A percentile compares a stretch with the other conserved stretches of the same genome.
Evolutionary conservation across 192 early-diverging fungal species (phyloP).

Genomic region (Backusella westeae): DNA sequence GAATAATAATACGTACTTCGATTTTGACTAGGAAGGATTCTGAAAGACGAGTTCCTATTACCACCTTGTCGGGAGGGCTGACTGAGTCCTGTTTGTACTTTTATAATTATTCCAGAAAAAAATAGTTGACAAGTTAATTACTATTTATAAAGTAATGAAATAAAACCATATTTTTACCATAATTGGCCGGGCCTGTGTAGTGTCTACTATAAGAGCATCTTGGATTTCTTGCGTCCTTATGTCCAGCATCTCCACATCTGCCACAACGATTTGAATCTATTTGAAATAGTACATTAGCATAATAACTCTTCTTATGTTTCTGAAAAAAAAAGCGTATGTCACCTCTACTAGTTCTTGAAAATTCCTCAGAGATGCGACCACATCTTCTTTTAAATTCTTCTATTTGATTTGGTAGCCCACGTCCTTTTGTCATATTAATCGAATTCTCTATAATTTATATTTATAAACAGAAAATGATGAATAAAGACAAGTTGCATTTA

Average conservation of each 20-base stretch:
- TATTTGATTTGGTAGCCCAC: background rate
- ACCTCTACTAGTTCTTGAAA: background rate
- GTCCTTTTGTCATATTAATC: background rate
- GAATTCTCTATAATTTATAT: background rate
- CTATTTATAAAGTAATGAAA: background rate
- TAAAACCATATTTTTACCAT: background rate
- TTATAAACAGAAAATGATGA: background rate
- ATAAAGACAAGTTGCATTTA: background rate
- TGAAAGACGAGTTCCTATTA: no score
- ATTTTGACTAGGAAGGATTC: background rate
- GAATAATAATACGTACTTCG: background rate
- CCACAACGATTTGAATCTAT: background rate
- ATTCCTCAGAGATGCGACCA: no score
- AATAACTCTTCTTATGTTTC: background rate
- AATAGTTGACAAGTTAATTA: no score
- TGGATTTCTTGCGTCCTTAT: background rate
- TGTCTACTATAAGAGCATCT: background rate
- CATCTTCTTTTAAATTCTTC: background rate
- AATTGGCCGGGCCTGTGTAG: background rate
- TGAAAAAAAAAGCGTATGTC: background rate
- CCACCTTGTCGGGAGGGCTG: no score
- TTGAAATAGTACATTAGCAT: background rate
- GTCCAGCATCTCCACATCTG: background rate
- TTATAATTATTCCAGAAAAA: no score
- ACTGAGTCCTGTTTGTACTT: no score